Conservation (phyloP, 441 rosid genomes). For the Adansonia gregorii region DNA sequence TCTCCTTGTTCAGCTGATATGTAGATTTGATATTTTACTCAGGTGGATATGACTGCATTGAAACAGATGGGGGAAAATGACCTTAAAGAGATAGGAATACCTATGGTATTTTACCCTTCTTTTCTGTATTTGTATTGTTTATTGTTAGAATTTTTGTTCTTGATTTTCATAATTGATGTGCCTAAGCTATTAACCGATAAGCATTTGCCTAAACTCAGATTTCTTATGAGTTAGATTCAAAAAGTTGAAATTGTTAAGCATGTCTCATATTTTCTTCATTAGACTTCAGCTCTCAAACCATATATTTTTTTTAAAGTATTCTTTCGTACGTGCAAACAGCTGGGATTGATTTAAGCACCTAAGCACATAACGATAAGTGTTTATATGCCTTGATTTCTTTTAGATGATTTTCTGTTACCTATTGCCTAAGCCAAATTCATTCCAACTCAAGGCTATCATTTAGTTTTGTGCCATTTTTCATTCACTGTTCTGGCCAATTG, state of each 20-base stretch:
- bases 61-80: constrained; percentile 92
- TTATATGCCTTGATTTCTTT: constrained; percentile 1
- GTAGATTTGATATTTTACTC: constrained; percentile 32
- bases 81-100: constrained; percentile 89
- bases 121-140: constrained; percentile 1
- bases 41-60: constrained; percentile 91
- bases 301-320: neutral
- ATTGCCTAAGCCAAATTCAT: neutral
- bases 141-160: neutral
- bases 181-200: neutral
- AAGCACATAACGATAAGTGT: neutral
- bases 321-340: neutral
- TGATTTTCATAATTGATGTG: neutral
- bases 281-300: neutral
- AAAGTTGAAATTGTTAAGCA: neutral
- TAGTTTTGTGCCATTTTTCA: neutral
- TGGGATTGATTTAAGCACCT: neutral
- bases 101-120: constrained; percentile 63
- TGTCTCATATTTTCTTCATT: neutral
- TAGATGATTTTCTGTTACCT: neutral
- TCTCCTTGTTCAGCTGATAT: constrained; percentile 21
- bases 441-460: constrained; percentile 3
- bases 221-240: neutral
- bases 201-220: neutral
- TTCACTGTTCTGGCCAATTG: neutral